These are phyloP conservation scores for Pseudonitzschia pungens DNA, from an alignment of 108 stramenopile species.

Conservation along the genomic window DNA sequence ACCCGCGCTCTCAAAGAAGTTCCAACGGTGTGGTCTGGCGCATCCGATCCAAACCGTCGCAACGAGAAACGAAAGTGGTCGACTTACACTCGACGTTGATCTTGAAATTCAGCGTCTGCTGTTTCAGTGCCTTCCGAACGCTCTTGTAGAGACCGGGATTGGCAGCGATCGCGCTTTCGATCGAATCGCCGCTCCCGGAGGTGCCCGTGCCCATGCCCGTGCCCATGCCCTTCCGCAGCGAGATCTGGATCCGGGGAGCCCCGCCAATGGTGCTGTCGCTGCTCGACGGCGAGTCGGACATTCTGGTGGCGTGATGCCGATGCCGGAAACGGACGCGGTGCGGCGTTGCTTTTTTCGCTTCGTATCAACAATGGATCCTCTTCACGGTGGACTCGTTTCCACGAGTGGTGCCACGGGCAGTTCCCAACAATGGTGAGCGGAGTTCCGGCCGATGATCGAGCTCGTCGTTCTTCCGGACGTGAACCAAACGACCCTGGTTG, in stretches of 20 bases:
- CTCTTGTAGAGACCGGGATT: conserved; percentile 10
- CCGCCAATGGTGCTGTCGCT: background rate
- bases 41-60: too few species aligned
- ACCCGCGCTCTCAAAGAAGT: too few species aligned
- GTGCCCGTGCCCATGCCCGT: background rate
- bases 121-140: conserved; percentile 16
- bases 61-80: background rate
- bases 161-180: background rate
- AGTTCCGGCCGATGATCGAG: too few species aligned
- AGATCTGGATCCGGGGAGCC: conserved; percentile 9
- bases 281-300: background rate
- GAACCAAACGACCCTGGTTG: too few species aligned
- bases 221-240: background rate
- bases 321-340: background rate
- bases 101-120: conserved; percentile 26
- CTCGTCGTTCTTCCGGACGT: too few species aligned
- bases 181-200: background rate
- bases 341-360: background rate
- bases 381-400: too few species aligned
- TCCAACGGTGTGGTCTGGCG: too few species aligned
- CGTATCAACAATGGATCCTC: too few species aligned
- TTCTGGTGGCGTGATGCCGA: background rate
- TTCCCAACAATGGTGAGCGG: too few species aligned
- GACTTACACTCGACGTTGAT: conserved; percentile 45
- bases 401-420: too few species aligned